A percentile compares a stretch with the other conserved stretches of the same genome.
Evolutionary conservation across 345 rosid species (phyloP).

Genomic region (Citrus cavaleriei): DNA sequence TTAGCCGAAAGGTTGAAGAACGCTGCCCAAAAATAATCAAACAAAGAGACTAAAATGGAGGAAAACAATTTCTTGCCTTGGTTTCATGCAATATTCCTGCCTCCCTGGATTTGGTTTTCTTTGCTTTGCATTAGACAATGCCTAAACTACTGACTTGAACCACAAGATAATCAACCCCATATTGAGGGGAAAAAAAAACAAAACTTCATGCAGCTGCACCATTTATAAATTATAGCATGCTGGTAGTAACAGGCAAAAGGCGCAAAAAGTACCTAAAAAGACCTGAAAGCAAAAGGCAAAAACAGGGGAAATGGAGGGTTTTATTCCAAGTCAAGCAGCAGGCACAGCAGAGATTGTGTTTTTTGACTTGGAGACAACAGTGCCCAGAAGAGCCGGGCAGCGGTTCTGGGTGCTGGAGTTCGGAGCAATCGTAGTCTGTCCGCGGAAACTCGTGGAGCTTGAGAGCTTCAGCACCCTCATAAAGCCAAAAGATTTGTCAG

Average conservation of each 20-base stretch:
- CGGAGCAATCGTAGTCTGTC: slow-evolving; percentile 82
- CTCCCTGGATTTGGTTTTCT: slow-evolving; percentile 14
- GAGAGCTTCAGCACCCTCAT: slow-evolving; percentile 68
- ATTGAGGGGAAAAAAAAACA: neutral
- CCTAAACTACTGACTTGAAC: slow-evolving; percentile 37
- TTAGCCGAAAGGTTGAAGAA: neutral
- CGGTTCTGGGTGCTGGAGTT: slow-evolving; percentile 73
- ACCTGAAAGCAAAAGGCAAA: neutral
- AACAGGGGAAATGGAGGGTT: slow-evolving; percentile 25
- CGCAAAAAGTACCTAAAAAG: neutral
- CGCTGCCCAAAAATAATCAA: neutral
- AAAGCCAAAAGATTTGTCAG: slow-evolving; percentile 59
- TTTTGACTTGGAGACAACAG: slow-evolving; percentile 85
- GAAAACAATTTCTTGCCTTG: slow-evolving; percentile 23
- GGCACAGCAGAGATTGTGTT: slow-evolving; percentile 49
- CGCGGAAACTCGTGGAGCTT: slow-evolving; percentile 59
- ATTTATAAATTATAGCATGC: slow-evolving; percentile 9
- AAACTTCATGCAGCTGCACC: slow-evolving; percentile 18
- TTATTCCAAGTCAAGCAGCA: slow-evolving; percentile 12
- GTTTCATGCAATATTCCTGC: slow-evolving; percentile 21
- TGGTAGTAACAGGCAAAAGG: neutral
- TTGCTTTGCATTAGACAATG: slow-evolving; percentile 25
- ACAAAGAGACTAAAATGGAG: neutral
- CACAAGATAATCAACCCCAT: slow-evolving; percentile 46
- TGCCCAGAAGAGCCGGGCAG: slow-evolving; percentile 57